Evolutionary conservation across 805 yeast species (phyloP).

Genomic region (Cyberlindnera subsufficiens): DNA sequence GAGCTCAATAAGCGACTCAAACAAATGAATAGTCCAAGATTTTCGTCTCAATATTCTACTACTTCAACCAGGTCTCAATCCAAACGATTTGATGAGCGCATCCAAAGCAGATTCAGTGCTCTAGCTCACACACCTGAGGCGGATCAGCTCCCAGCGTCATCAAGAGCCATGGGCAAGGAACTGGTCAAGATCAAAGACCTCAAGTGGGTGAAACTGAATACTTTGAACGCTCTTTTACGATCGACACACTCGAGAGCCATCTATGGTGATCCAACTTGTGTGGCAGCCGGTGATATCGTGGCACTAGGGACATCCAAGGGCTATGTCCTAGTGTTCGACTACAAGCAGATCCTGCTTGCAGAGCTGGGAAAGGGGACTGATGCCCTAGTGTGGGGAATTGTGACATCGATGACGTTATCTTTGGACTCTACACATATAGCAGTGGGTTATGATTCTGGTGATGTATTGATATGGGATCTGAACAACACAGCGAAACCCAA

Average conservation of each 20-base stretch:
- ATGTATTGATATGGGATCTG: constrained; percentile 64
- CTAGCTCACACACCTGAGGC: constrained; percentile 2
- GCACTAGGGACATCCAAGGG: constrained; percentile 73
- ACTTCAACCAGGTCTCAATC: constrained; percentile 7
- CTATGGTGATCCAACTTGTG: constrained; percentile 47
- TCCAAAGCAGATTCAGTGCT: constrained; percentile 14
- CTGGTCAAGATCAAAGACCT: constrained; percentile 7
- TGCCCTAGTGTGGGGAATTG: constrained; percentile 35
- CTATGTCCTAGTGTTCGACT: constrained; percentile 57
- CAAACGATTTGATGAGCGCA: constrained; percentile 17
- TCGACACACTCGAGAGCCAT: constrained; percentile 26
- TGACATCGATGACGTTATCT: constrained; percentile 54
- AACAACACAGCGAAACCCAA: constrained; percentile 26
- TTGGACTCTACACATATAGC: constrained; percentile 66
- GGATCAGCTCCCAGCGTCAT: not conserved
- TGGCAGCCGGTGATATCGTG: constrained; percentile 40
- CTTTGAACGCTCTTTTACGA: constrained; percentile 30
- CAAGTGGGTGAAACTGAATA: constrained; percentile 37
- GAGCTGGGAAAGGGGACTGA: constrained; percentile 30
- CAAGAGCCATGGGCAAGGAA: not conserved
- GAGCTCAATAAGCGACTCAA: not conserved
- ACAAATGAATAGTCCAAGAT: constrained; percentile 7
- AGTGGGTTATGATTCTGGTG: constrained; percentile 64
- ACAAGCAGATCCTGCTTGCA: constrained; percentile 50
- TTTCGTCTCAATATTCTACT: constrained; percentile 11